Conservation (phyloP, 768 basidiomycete genomes). For the Psilocybe azurescens region DNA sequence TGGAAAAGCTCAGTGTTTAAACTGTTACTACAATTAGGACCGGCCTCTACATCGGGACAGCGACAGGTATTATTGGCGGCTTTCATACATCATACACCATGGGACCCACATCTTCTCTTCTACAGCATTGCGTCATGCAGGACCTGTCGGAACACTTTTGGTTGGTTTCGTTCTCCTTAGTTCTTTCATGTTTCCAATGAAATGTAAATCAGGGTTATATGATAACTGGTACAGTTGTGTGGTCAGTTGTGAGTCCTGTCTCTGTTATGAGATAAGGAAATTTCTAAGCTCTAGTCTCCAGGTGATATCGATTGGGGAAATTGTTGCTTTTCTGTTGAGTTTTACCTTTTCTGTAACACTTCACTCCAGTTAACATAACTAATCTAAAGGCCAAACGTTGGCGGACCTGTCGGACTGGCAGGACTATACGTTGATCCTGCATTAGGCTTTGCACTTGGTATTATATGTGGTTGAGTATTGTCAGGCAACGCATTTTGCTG, state of each 20-base stretch:
- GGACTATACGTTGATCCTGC: slow-evolving; percentile 40
- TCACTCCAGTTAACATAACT: background rate
- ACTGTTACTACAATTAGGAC: slow-evolving; percentile 9
- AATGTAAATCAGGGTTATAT: slow-evolving; percentile 15
- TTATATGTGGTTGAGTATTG: slow-evolving; percentile 33
- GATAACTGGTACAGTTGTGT: slow-evolving; percentile 23
- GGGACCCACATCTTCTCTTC: background rate
- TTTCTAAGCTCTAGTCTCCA: background rate
- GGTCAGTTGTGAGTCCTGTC: slow-evolving; percentile 19
- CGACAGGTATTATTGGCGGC: slow-evolving; percentile 13
- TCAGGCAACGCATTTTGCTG: slow-evolving; percentile 23
- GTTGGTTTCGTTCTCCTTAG: background rate
- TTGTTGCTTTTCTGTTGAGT: slow-evolving; percentile 26
- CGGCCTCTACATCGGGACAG: slow-evolving; percentile 23
- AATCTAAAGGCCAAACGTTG: slow-evolving; percentile 29
- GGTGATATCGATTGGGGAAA: slow-evolving; percentile 32
- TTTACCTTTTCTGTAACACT: background rate
- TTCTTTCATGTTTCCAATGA: background rate
- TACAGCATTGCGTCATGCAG: slow-evolving; percentile 20
- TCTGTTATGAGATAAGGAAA: background rate
- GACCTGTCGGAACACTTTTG: slow-evolving; percentile 21
- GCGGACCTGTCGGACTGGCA: slow-evolving; percentile 31
- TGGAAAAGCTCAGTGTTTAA: background rate
- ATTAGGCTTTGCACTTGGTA: slow-evolving; percentile 42
- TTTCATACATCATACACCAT: background rate